These are phyloP conservation scores for Fusarium anthophilum DNA, from an alignment of 2,329 filamentous ascomycete genomes.

Conservation along the genomic window DNA sequence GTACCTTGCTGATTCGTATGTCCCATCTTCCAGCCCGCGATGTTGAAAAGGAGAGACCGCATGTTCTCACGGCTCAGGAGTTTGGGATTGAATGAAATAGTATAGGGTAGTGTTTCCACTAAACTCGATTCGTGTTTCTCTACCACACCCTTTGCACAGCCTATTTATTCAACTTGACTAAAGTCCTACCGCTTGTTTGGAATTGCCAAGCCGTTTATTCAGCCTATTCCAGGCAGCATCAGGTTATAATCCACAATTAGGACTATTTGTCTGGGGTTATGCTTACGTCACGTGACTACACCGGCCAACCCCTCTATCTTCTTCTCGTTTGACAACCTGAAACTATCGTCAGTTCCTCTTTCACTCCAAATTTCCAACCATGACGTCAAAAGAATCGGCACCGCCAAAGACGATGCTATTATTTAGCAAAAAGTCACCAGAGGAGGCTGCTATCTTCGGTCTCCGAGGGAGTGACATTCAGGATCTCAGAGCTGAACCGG, in stretches of 20 bases:
- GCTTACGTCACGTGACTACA: neutral
- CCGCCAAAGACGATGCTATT: neutral
- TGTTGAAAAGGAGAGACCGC: too few species aligned
- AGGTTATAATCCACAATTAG: neutral
- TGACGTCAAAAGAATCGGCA: neutral
- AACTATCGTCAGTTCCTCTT: neutral
- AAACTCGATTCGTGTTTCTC: neutral
- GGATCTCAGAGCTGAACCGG: neutral
- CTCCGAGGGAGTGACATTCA: constrained; percentile 2
- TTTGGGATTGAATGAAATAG: accelerated
- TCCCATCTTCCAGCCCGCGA: too few species aligned
- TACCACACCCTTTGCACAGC: neutral
- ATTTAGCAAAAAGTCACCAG: neutral
- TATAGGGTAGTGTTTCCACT: neutral
- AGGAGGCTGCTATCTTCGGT: neutral
- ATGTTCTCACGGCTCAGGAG: neutral
- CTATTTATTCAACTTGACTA: accelerated
- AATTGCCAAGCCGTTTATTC: neutral
- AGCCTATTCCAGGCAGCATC: neutral
- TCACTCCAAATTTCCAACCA: neutral
- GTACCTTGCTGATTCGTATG: accelerated
- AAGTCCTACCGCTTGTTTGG: too few species aligned
- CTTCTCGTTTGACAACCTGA: neutral
- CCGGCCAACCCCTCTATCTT: neutral
- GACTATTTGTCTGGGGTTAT: neutral